Evolutionary conservation across 2,329 filamentous ascomycete species (phyloP), one percentile per base, ranked within the genome.

Genomic region (Colletotrichum navitas): DNA sequence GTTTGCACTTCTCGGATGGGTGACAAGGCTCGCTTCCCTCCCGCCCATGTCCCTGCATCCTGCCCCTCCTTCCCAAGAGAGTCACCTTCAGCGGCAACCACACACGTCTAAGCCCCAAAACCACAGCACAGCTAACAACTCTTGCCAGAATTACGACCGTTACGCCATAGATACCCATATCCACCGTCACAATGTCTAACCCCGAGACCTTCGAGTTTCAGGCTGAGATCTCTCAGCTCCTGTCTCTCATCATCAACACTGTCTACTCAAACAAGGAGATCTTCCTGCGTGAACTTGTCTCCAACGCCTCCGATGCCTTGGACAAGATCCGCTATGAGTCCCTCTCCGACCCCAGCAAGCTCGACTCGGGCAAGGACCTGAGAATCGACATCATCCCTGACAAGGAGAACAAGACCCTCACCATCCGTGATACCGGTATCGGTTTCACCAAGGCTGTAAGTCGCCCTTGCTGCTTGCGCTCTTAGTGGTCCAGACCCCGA

Each of bases 261-360:
- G 96, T 99, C 88, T 99, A 98, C 91, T 98, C 95, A 79, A 99
- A 99, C 93, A 99, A 99, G 91, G 96, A 98, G 88, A 98, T 99
- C 84, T 99, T 99, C 92, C 88, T 99, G 80, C 90, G 96, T 92
- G 96, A 99, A 88, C 84, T 99, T 80, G 94, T 99, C 82, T 98
- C 96, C 87, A 99, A 99, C 88, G 92, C 93, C 82, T 98, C 95
- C 81, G 96, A 99, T 92, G 96, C 96, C 74, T 91, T 99, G 80
- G 96, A 99, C 93, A 99, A 99, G 93, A 97, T 99, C 85, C 93
- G 96, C 85, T 99, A 99, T 90, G 94, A 98, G 90, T 91, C 96
- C 77, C 91, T 99, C 79, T 97, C 95, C 81, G 96, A 99, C 85
- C 93, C 95, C 79, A 94, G 90, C 90, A 97, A 97, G 91, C 94